Percentiles rank a stretch among this genome's conserved stretches.
Conservation (phyloP, 805 yeast genomes). For the Dipodascus albidus region DNA sequence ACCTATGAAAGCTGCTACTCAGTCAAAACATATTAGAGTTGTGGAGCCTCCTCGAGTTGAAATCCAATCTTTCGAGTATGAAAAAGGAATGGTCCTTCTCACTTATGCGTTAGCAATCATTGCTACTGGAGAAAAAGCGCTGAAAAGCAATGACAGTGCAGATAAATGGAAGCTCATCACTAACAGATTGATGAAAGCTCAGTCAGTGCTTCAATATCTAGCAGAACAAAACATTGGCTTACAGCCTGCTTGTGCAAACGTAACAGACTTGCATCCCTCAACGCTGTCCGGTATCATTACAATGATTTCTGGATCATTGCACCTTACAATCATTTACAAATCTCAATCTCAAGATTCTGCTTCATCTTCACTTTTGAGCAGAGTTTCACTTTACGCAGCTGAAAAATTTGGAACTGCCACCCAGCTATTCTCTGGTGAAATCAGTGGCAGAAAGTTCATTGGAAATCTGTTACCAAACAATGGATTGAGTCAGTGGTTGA, state of each 20-base stretch:
- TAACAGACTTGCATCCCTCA: conserved; percentile 15
- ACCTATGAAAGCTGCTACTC: conserved; percentile 12
- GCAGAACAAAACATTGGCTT: conserved; percentile 9
- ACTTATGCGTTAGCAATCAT: conserved; percentile 15
- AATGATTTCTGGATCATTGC: conserved; percentile 20
- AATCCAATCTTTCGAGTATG: conserved; percentile 12
- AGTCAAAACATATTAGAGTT: conserved; percentile 9
- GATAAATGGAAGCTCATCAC: conserved; percentile 18
- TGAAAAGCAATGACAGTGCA: conserved; percentile 4
- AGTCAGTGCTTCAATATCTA: conserved; percentile 16
- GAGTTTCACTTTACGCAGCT: conserved; percentile 23
- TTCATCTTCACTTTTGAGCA: conserved; percentile 18
- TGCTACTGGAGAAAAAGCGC: conserved; percentile 10
- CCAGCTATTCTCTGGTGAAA: conserved; percentile 13
- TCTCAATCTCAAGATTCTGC: conserved; percentile 13
- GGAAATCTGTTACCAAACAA: conserved; percentile 5
- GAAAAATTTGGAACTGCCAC: conserved; percentile 22
- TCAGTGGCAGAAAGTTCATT: conserved; percentile 1
- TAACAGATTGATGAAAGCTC: conserved; percentile 18
- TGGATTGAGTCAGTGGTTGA: conserved; percentile 18
- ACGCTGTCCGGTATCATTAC: conserved; percentile 16
- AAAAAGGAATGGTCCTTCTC: conserved; percentile 15
- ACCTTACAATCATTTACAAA: conserved; percentile 19
- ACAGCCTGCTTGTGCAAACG: conserved; percentile 4
- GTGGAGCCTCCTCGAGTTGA: conserved; percentile 9